Evolutionary conservation across 176 grass and related monocot species (phyloP), one percentile per base, ranked within the genome.

Genomic region (Musa schizocarpa): DNA sequence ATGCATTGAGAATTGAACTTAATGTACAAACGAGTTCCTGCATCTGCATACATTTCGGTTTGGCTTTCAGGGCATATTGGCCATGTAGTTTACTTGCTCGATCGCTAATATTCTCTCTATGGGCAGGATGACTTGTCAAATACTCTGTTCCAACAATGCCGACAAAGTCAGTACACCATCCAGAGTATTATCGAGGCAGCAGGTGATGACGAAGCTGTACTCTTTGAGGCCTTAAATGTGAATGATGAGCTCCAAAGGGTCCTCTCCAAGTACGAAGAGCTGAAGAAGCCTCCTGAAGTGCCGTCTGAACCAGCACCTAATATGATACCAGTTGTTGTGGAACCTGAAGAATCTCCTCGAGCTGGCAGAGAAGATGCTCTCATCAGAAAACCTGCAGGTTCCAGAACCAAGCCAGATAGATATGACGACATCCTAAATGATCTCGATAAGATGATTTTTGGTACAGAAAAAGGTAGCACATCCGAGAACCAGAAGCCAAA

Each of bases 141-240:
- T 58, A 98, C 90, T 52, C 86, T 98, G 16, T 86, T 93, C 62
- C 84, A 82, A 77, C 95, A 98, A 82, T 98, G 95, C 78, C 90
- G 63, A 71, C 88, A 93, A 81, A 85, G 88, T 69, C 86, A 93
- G 62, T 57, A 87, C 77, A 87, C 86, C 1, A 78, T 98, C 54
- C 88, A 87, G 77, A 91, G 85, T 85, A 98, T 98, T 50, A 68
- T 98, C 0, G 95, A 93, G 69, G 87, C 65, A 0, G 84, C 95
- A 2, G 88, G 84, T 14, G 90, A 90, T 2, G 84, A 91, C 1
- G 88, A 91, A 56, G 88, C 77, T 57, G 77, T 91, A 14, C 88
- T 98, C 20, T 98, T 87, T 10, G 90, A 98, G 78, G 95, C 90
- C 68, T 76, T 98, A 83, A 81, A 85, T 61, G 80, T 98, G 73